These are phyloP conservation scores for Geoglossum glabrum DNA, from an alignment of 495 filamentous ascomycete genomes.

Conservation along the genomic window DNA sequence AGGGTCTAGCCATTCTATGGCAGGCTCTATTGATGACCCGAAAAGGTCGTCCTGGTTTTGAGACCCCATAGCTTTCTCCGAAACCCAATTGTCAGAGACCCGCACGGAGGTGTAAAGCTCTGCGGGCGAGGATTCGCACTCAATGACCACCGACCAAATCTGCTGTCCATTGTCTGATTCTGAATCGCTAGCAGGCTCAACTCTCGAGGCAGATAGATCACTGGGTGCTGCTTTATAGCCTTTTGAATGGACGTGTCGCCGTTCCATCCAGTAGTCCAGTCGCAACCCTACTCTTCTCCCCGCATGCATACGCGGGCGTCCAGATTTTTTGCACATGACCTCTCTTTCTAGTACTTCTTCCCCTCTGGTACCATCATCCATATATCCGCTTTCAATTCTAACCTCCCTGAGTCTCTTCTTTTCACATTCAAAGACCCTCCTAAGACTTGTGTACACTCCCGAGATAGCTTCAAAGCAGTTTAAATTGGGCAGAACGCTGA, in stretches of 20 bases:
- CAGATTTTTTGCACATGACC: constrained; percentile 47
- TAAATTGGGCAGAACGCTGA: constrained; percentile 49
- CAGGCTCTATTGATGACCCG: constrained; percentile 19
- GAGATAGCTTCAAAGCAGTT: constrained; percentile 81
- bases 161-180: constrained; percentile 14
- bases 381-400: constrained; percentile 24
- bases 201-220: not conserved
- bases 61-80: constrained; percentile 10
- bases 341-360: constrained; percentile 22
- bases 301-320: constrained; percentile 60
- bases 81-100: constrained; percentile 48
- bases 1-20: constrained; percentile 46
- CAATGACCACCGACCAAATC: constrained; percentile 42
- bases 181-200: constrained; percentile 1
- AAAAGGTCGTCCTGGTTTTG: constrained; percentile 18
- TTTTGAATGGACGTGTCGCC: constrained; percentile 26
- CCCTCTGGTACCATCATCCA: constrained; percentile 28
- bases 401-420: constrained; percentile 33
- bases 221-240: constrained; percentile 12
- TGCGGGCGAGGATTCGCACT: constrained; percentile 34
- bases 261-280: constrained; percentile 72
- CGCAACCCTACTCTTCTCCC: constrained; percentile 50
- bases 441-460: constrained; percentile 49
- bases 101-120: constrained; percentile 36
- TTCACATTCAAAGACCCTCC: constrained; percentile 45